Percentiles rank a stretch among this genome's conserved stretches.
phyloP scores from a whole-genome alignment of 176 grass and related monocot species.

The Hyparrhenia diplandra region DNA sequence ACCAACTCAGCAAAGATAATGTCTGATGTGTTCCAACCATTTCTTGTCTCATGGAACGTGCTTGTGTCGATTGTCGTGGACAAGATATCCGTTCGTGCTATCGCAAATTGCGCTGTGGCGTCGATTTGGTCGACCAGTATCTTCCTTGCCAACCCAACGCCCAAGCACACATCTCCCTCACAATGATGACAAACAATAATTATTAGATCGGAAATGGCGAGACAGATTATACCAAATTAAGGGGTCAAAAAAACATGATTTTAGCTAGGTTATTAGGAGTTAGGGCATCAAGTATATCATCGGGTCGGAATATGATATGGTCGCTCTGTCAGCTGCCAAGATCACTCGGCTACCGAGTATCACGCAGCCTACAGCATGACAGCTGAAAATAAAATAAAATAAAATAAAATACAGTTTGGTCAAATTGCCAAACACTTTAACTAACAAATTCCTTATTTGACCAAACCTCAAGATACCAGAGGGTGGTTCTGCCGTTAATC shows the following conservation, averaged over 20 bases:
- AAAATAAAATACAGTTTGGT: neutral
- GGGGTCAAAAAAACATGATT: neutral
- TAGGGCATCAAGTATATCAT: neutral
- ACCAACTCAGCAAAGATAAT: neutral
- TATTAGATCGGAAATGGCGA: neutral
- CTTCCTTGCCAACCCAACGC: slow-evolving; percentile 2
- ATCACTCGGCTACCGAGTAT: neutral
- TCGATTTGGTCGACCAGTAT: neutral
- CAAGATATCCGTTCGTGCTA: neutral
- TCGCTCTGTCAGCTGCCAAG: neutral
- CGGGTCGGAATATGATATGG: neutral
- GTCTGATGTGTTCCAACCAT: neutral
- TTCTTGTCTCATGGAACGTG: neutral
- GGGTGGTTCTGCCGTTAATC: neutral
- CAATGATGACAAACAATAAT: neutral
- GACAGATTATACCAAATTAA: neutral
- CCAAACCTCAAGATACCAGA: neutral
- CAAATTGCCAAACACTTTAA: neutral
- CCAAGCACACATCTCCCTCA: neutral
- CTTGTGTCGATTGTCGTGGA: neutral
- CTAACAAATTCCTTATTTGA: neutral
- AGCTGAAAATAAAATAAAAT: neutral
- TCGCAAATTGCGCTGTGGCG: neutral
- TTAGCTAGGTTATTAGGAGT: neutral
- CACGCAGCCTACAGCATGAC: neutral